Base-by-base conservation (phyloP, 2,329 filamentous ascomycete genomes). In the Parastagonospora avenae region DNA sequence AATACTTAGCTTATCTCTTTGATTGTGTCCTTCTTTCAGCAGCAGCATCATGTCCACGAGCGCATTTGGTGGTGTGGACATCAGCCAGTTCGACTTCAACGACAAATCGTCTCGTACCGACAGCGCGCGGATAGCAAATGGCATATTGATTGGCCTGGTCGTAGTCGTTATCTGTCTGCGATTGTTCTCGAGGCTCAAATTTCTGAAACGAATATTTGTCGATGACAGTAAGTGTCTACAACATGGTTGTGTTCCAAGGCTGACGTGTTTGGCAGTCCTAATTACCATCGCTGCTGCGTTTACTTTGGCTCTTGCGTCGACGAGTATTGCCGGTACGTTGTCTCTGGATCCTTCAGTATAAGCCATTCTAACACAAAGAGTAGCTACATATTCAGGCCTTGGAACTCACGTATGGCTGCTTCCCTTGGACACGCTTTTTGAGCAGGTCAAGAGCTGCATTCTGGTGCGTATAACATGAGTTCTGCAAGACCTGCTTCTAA, bases 281-380 rank as follows among this genome's bases (percentile, higher is more conserved):
- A 66, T 69, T 33, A 16, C 63, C 4, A 36, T 64, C 42, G 66
- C 62, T 2, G 44, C 64, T 5, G 40, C 46, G 3, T 65, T 68
- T 33, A 69, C 66, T 1, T 46, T 69, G 4, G 55, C 55, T 24
- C 58, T 69, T 6, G 58, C 59, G n/a, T 33, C 52, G 9, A 58
- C 59, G 9, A 61, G 63, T 27, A 56, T 70, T 28, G 57, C 46
- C n/a, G 64, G 66, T 66, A 60, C 24, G 57, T 43, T 19, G 27
- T 12, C 7, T 27, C n/a, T n/a, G 1, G 6, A 4, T 10, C 36
- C 11, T 10, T 15, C 24, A 29, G 4, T 4, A 10, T 12, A 4
- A 29, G 2, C n/a, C 41, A 29, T 10, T 27, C 48, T 56, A 6
- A 62, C 27, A 44, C 15, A 5, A 10, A 6, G n/a, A 8, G 27